Evolutionary conservation across 805 yeast genomes (phyloP), one percentile per base, ranked within the genome.

Genomic region (Zygoascus bituminiphila): DNA sequence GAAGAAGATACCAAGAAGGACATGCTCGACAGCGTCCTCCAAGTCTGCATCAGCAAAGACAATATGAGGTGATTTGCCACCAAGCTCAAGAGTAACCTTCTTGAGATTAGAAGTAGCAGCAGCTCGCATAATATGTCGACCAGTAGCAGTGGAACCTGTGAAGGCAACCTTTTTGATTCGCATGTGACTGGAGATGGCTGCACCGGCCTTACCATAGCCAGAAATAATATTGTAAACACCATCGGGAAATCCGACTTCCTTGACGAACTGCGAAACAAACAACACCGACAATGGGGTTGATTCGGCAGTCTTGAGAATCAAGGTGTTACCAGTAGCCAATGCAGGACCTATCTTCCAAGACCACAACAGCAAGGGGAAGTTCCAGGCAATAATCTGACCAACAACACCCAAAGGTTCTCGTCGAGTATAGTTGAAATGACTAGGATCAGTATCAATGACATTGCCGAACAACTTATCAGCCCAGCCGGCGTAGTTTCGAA

Each of bases 41-140:
- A 89, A 62, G 65, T 89, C 80, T 43, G 94, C 93, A 62, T 89
- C 97, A 59, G 82, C 81, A 64, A 84, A 87, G 42, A 89, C 83
- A 58, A 89, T 81, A 64, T 84, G 81, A 59, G 97, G 96, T 17
- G 96, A 88, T 72, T 89, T 89, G 63, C 98, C 98, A 64, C 98
- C 98, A 56, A 88, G 80, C 72, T 89, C 98, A 62, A 89, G 76
- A 40, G 96, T 88, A 52, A 89, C 88, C 67, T 85, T 87, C 75
- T 88, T 88, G 69, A 89, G 75, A 67, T 79, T 78, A 23, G 67
- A 62, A 41, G 85, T 75, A 52, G 84, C 85, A 51, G 95, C 91
- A 54, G 78, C 73, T 65, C 75, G 76, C 82, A 85, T 83, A 63
- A 89, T 83, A 59, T 69, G 71, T 64, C 83, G 81, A 62, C 97